Evolutionary conservation across 148 eudicot species (phyloP).

Genomic region (Nyssa sinensis): DNA sequence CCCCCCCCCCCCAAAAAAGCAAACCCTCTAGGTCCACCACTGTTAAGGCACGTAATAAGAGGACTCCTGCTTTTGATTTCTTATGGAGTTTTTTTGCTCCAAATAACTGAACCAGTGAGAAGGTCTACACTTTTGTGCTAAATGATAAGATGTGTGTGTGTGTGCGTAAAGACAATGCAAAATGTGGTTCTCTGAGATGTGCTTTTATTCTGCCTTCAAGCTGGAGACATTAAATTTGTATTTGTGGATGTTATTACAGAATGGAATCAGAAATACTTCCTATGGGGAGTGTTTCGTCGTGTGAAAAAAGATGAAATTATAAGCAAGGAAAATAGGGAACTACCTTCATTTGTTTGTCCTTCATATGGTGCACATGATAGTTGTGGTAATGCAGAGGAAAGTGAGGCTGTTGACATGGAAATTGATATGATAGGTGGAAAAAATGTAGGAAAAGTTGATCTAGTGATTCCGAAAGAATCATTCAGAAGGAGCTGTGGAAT

Average conservation of each 20-base stretch:
- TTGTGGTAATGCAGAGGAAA: neutral
- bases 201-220: neutral
- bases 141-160: too few species aligned
- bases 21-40: too few species aligned
- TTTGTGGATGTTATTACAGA: constrained; percentile 22
- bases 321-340: constrained; percentile 1
- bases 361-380: neutral
- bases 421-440: constrained; percentile 59
- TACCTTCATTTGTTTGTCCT: neutral
- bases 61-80: neutral
- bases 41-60: neutral
- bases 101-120: neutral
- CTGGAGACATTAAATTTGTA: neutral
- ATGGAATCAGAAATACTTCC: constrained; percentile 21
- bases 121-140: neutral
- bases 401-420: constrained; percentile 40
- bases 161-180: neutral
- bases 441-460: constrained; percentile 31
- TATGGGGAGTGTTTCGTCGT: constrained; percentile 41
- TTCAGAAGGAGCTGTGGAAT: neutral
- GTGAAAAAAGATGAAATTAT: constrained; percentile 4
- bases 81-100: neutral
- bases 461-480: constrained; percentile 10
- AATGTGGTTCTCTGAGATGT: neutral
- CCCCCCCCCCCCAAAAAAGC: too few species aligned